A percentile compares a stretch with the other conserved stretches of the same genome.
Evolutionary conservation across 2,329 filamentous ascomycete species (phyloP).

Genomic region (Myriangium duriaei): DNA sequence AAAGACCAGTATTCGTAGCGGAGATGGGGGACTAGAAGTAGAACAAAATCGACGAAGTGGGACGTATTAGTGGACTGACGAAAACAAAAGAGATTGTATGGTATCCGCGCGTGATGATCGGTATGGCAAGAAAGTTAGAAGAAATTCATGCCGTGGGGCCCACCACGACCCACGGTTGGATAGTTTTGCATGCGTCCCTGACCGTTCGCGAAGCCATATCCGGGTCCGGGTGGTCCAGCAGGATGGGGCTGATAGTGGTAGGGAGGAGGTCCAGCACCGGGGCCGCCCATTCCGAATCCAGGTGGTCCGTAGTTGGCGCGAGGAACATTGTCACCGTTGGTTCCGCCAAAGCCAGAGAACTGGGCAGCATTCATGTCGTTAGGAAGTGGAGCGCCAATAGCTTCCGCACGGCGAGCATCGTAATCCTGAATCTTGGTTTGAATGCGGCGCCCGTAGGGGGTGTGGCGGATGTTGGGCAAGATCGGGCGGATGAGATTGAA

Average conservation of each 20-base stretch:
- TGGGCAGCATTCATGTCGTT: background rate
- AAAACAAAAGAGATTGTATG: background rate
- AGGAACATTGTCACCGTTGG: background rate
- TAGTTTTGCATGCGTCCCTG: background rate
- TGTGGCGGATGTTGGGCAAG: slow-evolving; percentile 72
- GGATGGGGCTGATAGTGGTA: background rate
- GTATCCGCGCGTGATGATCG: too few relatives aligned
- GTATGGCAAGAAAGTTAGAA: too few relatives aligned
- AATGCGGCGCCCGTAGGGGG: slow-evolving; percentile 88
- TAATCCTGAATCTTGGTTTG: slow-evolving; percentile 66
- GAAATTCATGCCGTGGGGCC: background rate
- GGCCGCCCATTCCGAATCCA: background rate
- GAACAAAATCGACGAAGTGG: too few relatives aligned
- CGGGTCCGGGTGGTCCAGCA: background rate
- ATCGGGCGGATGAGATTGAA: slow-evolving; percentile 79
- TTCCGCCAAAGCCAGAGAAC: background rate
- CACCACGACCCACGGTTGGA: background rate
- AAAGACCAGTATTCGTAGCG: background rate
- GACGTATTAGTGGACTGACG: background rate
- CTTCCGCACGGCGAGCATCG: slow-evolving; percentile 23
- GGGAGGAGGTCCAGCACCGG: background rate
- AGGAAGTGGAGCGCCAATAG: background rate
- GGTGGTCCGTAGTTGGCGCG: background rate
- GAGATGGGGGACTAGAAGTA: too few relatives aligned
- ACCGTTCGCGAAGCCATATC: slow-evolving; percentile 3